Base-by-base conservation (phyloP, 805 yeast genomes). In the Monosporozyma unispora region DNA sequence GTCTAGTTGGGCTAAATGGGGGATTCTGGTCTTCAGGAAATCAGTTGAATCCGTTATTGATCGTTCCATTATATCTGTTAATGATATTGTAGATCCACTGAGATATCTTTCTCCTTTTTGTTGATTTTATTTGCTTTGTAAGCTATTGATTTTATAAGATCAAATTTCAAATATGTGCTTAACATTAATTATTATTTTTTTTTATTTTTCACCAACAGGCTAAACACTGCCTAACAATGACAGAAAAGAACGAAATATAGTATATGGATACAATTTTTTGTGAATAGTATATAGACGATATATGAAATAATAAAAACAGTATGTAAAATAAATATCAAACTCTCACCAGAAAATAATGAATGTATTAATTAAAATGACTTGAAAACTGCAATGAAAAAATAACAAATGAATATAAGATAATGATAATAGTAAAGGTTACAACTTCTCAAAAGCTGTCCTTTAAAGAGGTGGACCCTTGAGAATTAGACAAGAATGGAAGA, bases 1-100 rank as follows among this genome's bases (percentile, higher is more conserved):
- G 54, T 90, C 96, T 2, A 90, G 67, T 46, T 76, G 81, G 2
- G 73, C 57, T 2, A 87, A 63, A 16, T 63, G 67, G 3, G 95
- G 89, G 6, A 82, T 59, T 16, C 59, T 56, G 1, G 89, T 77
- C 2, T 52, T 46, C 4, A 62, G 49, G 82, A 91, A 88, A 61
- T 88, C 96, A 10, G 82, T 70, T 0, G 95, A 82, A 63, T 87
- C 95, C 0, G 83, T 71, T 18, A 57, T 25, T 25, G 10, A n/a
- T n/a, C 25, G 42, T 21, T 21, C 7, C 42, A 39, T 39, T 4
- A 31, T 31, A 31, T 31, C 2, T n/a, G n/a, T n/a, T n/a, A n/a
- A n/a, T n/a, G n/a, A n/a, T n/a, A n/a, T n/a, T n/a, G n/a, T n/a
- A n/a, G n/a, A n/a, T n/a, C n/a, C n/a, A n/a, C n/a, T n/a, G n/a